Percentiles rank a stretch among this genome's conserved stretches.
These are phyloP conservation scores for Ophiostoma sp. DNA, from an alignment of 2,329 filamentous ascomycete species.

Conservation along the genomic window DNA sequence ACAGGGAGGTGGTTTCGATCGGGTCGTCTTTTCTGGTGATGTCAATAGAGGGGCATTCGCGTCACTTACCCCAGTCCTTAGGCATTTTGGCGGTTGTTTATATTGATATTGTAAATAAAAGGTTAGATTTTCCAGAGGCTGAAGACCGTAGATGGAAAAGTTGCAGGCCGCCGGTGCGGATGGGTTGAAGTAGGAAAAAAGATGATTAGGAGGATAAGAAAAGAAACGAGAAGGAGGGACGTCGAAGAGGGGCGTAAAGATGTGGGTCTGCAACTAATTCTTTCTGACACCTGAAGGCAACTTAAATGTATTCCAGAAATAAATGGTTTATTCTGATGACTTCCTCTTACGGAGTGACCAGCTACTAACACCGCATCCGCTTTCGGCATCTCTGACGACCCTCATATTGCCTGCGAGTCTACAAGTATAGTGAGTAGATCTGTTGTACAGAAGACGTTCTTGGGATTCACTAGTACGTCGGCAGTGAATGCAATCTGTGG, in stretches of 20 bases:
- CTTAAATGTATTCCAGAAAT: neutral
- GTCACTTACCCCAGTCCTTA: constrained; percentile 14
- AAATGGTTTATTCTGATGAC: neutral
- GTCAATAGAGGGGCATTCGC: constrained; percentile 12
- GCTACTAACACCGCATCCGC: neutral
- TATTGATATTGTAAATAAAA: neutral
- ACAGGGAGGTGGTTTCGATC: neutral
- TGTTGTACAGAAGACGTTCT: no score
- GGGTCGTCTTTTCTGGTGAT: neutral
- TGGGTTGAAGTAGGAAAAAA: constrained; percentile 1
- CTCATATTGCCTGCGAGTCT: neutral
- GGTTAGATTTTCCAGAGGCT: neutral
- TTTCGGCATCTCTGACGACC: neutral
- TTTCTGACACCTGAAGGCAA: neutral
- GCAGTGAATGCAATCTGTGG: no score
- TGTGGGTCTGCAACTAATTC: neutral
- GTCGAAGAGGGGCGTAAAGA: constrained; percentile 5
- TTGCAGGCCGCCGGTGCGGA: neutral
- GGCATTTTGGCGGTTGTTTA: constrained; percentile 1
- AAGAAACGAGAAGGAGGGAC: constrained; percentile 10
- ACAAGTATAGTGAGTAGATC: neutral
- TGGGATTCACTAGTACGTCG: no score
- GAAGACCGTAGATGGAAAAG: neutral
- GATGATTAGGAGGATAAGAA: neutral
- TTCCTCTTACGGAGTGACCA: neutral